phyloP scores from a whole-genome alignment of 305 asterid genomes.

The Solanum hybrid region DNA sequence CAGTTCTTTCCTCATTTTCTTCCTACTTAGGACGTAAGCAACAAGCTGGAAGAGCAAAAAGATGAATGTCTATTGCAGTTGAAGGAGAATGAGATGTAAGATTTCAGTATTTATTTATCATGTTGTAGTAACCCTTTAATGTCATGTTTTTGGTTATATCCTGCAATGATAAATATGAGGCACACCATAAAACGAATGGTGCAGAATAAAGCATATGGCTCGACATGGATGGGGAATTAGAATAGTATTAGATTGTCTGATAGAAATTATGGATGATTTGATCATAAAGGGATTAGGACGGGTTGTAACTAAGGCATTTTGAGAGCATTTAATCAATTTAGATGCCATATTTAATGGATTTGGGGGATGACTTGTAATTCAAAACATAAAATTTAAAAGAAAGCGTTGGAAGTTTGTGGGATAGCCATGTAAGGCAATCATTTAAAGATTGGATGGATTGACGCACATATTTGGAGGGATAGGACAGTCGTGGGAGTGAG shows the following conservation, averaged over 20 bases:
- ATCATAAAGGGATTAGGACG: background rate
- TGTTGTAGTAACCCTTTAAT: background rate
- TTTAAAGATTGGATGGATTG: background rate
- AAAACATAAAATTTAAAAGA: background rate
- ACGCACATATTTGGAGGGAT: background rate
- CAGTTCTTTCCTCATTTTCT: background rate
- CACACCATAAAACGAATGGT: background rate
- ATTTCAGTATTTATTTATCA: conserved; percentile 12
- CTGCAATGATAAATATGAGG: background rate
- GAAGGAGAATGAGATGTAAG: conserved; percentile 97
- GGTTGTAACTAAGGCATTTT: background rate
- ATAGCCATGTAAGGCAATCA: background rate
- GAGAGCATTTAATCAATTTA: background rate
- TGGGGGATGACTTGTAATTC: background rate
- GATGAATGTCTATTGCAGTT: conserved; percentile 83
- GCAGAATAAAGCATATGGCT: background rate
- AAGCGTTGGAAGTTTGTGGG: background rate
- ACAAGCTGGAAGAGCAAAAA: conserved; percentile 93
- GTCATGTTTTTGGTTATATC: background rate
- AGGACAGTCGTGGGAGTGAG: background rate
- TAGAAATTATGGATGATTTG: background rate
- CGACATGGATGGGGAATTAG: background rate
- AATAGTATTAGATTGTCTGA: background rate
- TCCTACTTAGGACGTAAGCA: conserved; percentile 64
- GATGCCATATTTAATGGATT: background rate